A percentile compares a stretch with the other conserved stretches of the same genome.
Conservation (phyloP, 2,329 filamentous ascomycete genomes). For the Fusarium clavum region DNA sequence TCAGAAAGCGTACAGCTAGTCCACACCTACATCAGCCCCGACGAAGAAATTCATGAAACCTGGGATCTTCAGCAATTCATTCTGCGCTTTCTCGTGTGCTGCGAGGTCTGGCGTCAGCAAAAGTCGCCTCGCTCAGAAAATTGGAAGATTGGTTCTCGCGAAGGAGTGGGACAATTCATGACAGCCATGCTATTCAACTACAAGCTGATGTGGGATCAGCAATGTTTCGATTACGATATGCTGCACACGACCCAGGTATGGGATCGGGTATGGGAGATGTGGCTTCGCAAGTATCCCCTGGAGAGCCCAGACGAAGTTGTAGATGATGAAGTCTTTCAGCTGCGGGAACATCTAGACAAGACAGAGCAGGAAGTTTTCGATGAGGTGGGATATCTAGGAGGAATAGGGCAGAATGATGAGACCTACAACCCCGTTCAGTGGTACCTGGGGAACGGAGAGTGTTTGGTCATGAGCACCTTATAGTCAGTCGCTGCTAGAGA, state of each 20-base stretch:
- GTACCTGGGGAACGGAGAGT: slow-evolving; percentile 3
- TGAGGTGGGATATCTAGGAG: slow-evolving; percentile 47
- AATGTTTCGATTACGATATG: slow-evolving; percentile 26
- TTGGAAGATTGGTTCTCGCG: slow-evolving; percentile 38
- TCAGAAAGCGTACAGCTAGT: background rate
- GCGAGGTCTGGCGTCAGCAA: slow-evolving; percentile 45
- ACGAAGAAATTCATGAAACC: background rate
- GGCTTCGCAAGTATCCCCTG: slow-evolving; percentile 44
- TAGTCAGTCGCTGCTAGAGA: background rate
- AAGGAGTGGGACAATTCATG: slow-evolving; percentile 39
- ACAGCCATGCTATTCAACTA: slow-evolving; percentile 42
- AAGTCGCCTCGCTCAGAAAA: slow-evolving; percentile 27
- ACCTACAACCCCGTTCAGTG: slow-evolving; percentile 8
- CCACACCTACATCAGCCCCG: slow-evolving; percentile 24
- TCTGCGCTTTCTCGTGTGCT: slow-evolving; percentile 43
- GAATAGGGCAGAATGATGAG: slow-evolving; percentile 35
- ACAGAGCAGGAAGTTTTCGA: slow-evolving; percentile 38
- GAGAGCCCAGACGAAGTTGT: background rate
- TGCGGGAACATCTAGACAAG: slow-evolving; percentile 28
- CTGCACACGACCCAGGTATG: slow-evolving; percentile 20
- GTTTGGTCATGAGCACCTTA: background rate
- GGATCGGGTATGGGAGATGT: slow-evolving; percentile 48
- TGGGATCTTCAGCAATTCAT: slow-evolving; percentile 32
- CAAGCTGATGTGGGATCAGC: slow-evolving; percentile 35
- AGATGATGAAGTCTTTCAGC: slow-evolving; percentile 26